Evolutionary conservation across 352 stramenopile species (phyloP).

Genomic region (Lagenidium sp.): DNA sequence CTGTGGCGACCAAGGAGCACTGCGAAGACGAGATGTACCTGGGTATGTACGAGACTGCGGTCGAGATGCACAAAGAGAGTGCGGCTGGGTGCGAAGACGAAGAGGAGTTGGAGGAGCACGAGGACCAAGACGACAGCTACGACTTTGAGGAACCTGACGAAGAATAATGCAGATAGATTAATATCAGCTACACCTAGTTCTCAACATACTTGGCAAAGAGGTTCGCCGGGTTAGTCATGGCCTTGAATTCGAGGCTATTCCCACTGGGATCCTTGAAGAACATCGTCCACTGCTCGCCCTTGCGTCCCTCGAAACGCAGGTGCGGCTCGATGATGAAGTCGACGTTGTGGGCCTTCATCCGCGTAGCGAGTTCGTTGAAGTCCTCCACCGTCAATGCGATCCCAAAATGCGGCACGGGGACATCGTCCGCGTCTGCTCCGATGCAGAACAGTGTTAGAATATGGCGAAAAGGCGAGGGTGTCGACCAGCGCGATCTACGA

Average conservation of each 20-base stretch:
- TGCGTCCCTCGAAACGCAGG: conserved; percentile 89
- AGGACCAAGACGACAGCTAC: conserved; percentile 5
- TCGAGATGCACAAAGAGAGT: conserved; percentile 81
- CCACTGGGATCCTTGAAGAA: conserved; percentile 98
- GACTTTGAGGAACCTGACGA: neutral
- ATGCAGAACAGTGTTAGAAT: too few species aligned
- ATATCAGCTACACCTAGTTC: conserved; percentile 25
- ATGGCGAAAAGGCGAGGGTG: too few species aligned
- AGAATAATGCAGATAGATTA: neutral
- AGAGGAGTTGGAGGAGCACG: conserved; percentile 9
- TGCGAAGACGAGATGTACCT: conserved; percentile 76
- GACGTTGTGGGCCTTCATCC: conserved; percentile 66
- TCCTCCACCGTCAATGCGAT: conserved; percentile 88
- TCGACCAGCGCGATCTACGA: too few species aligned
- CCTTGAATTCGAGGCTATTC: conserved; percentile 99
- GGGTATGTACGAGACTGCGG: conserved; percentile 79
- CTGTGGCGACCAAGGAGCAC: conserved; percentile 38
- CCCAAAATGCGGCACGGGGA: conserved; percentile 96
- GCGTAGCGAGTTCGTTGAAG: conserved; percentile 87
- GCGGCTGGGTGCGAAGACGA: conserved; percentile 23
- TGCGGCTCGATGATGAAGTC: conserved; percentile 96
- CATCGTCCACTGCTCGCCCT: conserved; percentile 99
- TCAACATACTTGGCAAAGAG: conserved; percentile 97
- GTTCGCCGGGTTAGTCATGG: conserved; percentile 95
- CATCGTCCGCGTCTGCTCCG: conserved; percentile 88